Conservation (phyloP, 2,329 filamentous ascomycete genomes). For the Arachnomyces sp. region DNA sequence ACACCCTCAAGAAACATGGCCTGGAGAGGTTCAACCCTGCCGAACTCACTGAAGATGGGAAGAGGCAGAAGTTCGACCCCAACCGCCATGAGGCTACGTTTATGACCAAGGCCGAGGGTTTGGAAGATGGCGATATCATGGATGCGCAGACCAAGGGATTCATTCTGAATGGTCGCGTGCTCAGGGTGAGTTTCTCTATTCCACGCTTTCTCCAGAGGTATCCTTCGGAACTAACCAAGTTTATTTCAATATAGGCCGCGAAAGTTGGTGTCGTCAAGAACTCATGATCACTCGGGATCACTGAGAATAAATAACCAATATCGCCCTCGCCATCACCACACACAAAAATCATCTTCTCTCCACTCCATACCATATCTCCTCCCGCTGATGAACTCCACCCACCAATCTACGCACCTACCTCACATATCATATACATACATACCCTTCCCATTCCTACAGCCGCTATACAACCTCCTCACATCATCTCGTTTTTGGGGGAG, state of each 20-base stretch:
- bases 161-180: constrained; percentile 77
- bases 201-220: not conserved
- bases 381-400: no score
- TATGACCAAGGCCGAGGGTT: constrained; percentile 76
- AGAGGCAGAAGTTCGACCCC: constrained; percentile 83
- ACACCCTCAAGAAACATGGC: constrained; percentile 86
- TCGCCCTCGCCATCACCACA: constrained; percentile 1
- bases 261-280: constrained; percentile 97
- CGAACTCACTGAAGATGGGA: constrained; percentile 34
- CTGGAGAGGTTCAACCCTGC: constrained; percentile 77
- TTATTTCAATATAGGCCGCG: constrained; percentile 50
- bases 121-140: constrained; percentile 86
- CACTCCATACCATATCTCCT: not conserved
- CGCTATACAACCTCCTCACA: no score
- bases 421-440: no score
- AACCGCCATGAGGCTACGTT: constrained; percentile 96
- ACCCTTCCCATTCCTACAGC: no score
- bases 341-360: not conserved
- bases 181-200: constrained; percentile 48
- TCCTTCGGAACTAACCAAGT: constrained; percentile 9
- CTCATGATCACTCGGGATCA: constrained; percentile 24
- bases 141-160: constrained; percentile 94
- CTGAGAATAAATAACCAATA: constrained; percentile 1
- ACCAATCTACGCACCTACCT: no score
- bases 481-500: no score